Evolutionary conservation across 495 filamentous ascomycete genomes (phyloP), one percentile per base, ranked within the genome.

Genomic region (Neurospora sp.): DNA sequence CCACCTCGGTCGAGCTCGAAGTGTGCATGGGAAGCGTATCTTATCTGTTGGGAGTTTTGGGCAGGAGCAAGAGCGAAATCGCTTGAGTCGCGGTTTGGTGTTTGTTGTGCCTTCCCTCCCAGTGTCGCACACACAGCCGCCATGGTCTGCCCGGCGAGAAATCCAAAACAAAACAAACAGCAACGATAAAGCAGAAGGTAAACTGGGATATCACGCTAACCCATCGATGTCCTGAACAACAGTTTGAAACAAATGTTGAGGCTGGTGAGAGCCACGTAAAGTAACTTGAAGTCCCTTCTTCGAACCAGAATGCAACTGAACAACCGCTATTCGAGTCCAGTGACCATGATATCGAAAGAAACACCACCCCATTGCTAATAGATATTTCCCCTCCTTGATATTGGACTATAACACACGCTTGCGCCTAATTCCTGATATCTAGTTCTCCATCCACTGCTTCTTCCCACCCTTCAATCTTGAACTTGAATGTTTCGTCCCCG

Each of bases 401-500:
- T 4, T 18, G 53, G 12, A 65, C 6, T 8, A 14, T 3, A 2
- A 18, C 53, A 35, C 7, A 27, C 27, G 10, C 27, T 65, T 3
- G 53, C 27, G 22, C 27, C 53, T 65, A 71, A 73, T 16, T 70
- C 27, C 38, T 38, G 38, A 31, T 68, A 8, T 35, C 71, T 3
- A 71, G 69, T 71, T 71, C 38, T 14, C 53, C 53, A 65, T 18
- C 53, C 6, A 14, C 20, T 61, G 71, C 69, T n/a, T 72, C 74
- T 9, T 82, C 74, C 82, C 83, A 85, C 4, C 77, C 84, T 18
- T 90, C 85, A 61, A 93, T 88, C 47, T 86, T 82, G 76, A 92
- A 93, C 41, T 85, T 85, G 77, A 90, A 91, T 8, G 79, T 83
- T 76, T 85, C 80, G 65, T 96, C 92, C 10, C 89, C 89, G 70